A percentile compares a stretch with the other conserved stretches of the same genome.
These are phyloP conservation scores for Globisporangium takayamanum DNA, from an alignment of 352 stramenopile genomes.

Conservation along the genomic window DNA sequence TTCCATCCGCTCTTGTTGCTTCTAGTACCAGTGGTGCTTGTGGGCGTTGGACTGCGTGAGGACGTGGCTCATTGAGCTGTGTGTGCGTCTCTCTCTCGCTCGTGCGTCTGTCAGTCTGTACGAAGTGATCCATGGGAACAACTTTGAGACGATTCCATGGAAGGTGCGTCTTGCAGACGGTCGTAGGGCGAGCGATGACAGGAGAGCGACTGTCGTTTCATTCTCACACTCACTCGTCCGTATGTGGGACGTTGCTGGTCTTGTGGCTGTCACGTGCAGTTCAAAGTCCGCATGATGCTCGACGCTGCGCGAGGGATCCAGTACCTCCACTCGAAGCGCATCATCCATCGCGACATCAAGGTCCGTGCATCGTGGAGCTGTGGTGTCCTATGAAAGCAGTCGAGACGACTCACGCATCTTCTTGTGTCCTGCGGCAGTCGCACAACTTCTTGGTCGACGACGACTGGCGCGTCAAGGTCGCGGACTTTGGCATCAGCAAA, in stretches of 20 bases:
- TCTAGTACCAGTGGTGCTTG: not conserved
- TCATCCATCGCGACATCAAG: slow-evolving; percentile 90
- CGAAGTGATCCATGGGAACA: slow-evolving; percentile 86
- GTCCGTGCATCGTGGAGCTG: slow-evolving; percentile 17
- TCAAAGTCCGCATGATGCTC: slow-evolving; percentile 88
- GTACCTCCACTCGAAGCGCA: slow-evolving; percentile 82
- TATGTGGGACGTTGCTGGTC: not conserved
- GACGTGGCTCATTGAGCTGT: not conserved
- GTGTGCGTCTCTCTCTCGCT: not conserved
- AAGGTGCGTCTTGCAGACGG: slow-evolving; percentile 36
- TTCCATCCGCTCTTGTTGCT: not conserved
- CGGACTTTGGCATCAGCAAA: slow-evolving; percentile 88
- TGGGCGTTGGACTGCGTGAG: not conserved
- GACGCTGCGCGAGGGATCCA: slow-evolving; percentile 84
- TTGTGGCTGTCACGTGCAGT: slow-evolving; percentile 28
- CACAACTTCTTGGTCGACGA: slow-evolving; percentile 88
- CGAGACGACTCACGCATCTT: not conserved
- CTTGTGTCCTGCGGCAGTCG: slow-evolving; percentile 30
- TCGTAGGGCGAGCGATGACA: not conserved
- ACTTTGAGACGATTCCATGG: slow-evolving; percentile 87
- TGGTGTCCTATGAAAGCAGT: not conserved
- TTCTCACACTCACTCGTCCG: not conserved
- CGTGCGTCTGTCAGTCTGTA: slow-evolving; percentile 52
- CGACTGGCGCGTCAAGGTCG: slow-evolving; percentile 86
- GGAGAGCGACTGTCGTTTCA: not conserved